phyloP scores from a whole-genome alignment of 2,329 filamentous ascomycete genomes.

The Tolypocladium nubicola region DNA sequence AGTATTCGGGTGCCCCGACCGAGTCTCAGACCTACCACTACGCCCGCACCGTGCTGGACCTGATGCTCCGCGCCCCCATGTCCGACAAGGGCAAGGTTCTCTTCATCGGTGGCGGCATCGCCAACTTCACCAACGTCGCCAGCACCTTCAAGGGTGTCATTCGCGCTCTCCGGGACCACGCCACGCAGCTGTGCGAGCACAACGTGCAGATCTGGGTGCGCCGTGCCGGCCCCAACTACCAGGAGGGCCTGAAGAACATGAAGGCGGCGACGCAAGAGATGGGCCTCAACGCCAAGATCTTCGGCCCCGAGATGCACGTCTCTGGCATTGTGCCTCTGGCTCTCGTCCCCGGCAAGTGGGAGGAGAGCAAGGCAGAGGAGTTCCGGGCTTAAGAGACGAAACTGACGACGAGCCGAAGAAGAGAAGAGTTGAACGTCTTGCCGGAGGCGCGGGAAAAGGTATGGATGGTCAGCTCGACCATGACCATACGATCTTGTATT shows the following conservation, averaged over 20 bases:
- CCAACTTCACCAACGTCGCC: slow-evolving; percentile 99
- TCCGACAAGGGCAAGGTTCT: slow-evolving; percentile 91
- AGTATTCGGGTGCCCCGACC: slow-evolving; percentile 97
- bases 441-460: slow-evolving; percentile 1
- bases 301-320: slow-evolving; percentile 82
- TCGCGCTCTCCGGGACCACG: slow-evolving; percentile 83
- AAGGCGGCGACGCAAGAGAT: slow-evolving; percentile 92
- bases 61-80: slow-evolving; percentile 87
- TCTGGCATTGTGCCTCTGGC: slow-evolving; percentile 93
- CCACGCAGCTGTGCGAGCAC: slow-evolving; percentile 81
- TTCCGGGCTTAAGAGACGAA: slow-evolving; percentile 39
- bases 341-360: slow-evolving; percentile 56
- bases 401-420: not conserved
- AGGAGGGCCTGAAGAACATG: slow-evolving; percentile 99
- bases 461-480: slow-evolving; percentile 9
- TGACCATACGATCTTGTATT: slow-evolving; percentile 19
- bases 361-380: slow-evolving; percentile 50
- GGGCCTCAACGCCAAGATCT: slow-evolving; percentile 59
- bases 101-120: slow-evolving; percentile 99
- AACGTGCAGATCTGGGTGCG: slow-evolving; percentile 96
- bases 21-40: slow-evolving; percentile 99
- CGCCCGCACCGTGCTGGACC: slow-evolving; percentile 88
- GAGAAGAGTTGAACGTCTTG: not conserved
- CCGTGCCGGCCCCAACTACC: slow-evolving; percentile 88
- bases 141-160: slow-evolving; percentile 99